Percentiles rank a stretch among this genome's conserved stretches.
Conservation (phyloP, 345 rosid genomes). For the Aquilaria malaccensis region DNA sequence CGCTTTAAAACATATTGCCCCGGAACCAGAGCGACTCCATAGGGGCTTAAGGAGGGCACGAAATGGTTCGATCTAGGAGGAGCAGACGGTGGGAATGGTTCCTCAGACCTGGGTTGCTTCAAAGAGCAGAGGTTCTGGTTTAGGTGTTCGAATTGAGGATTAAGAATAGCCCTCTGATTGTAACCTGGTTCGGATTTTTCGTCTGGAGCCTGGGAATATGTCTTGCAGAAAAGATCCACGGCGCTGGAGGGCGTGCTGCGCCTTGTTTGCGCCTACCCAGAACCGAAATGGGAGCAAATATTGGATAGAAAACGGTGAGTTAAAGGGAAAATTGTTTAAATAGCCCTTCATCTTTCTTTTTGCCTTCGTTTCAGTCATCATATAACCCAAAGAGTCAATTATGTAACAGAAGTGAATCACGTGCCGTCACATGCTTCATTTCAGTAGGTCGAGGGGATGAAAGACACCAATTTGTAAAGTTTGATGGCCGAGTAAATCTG, state of each 20-base stretch:
- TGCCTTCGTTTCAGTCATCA: too few species aligned
- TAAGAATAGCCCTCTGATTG: not conserved
- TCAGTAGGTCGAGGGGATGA: too few species aligned
- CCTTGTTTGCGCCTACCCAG: too few species aligned
- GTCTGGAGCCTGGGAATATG: slow-evolving; percentile 39
- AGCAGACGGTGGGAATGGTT: not conserved
- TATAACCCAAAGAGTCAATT: too few species aligned
- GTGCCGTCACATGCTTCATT: too few species aligned
- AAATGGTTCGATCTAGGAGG: not conserved
- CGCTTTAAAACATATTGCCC: slow-evolving; percentile 70
- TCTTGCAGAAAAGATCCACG: slow-evolving; percentile 50
- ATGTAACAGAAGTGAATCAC: too few species aligned
- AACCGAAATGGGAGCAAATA: too few species aligned
- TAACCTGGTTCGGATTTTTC: slow-evolving; percentile 28
- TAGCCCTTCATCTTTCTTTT: too few species aligned
- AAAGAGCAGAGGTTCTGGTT: slow-evolving; percentile 5
- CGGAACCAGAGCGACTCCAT: slow-evolving; percentile 35
- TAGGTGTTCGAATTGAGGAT: not conserved
- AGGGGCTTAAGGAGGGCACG: slow-evolving; percentile 2
- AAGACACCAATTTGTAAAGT: too few species aligned
- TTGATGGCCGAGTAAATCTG: too few species aligned
- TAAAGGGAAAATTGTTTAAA: too few species aligned
- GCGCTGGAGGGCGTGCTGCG: not conserved
- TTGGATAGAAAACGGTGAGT: too few species aligned
- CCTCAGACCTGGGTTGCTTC: slow-evolving; percentile 21